These are phyloP conservation scores for Tetragonia tetragonoides DNA, from an alignment of 148 eudicot genomes.

Conservation along the genomic window DNA sequence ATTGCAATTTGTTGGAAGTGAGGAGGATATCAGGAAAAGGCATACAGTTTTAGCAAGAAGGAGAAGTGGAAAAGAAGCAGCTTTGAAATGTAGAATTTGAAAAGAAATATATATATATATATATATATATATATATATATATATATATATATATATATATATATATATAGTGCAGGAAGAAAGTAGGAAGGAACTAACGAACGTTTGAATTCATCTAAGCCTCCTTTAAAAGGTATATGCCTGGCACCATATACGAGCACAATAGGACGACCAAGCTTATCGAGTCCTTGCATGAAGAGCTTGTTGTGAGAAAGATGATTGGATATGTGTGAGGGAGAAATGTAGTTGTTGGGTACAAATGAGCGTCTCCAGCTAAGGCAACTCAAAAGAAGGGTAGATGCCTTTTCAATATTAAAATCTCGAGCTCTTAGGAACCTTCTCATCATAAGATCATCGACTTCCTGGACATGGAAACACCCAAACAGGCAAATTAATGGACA, in stretches of 20 bases:
- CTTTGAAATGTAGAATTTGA: not conserved
- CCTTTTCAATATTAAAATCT: conserved; percentile 58
- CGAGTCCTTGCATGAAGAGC: conserved; percentile 59
- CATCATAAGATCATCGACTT: conserved; percentile 50
- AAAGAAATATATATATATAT: no score
- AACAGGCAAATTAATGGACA: not conserved
- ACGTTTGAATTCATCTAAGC: conserved; percentile 62
- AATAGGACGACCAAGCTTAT: conserved; percentile 55
- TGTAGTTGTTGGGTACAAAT: conserved; percentile 53
- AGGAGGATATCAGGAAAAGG: no score
- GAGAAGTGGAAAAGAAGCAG: not conserved
- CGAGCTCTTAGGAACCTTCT: conserved; percentile 71
- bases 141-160: no score
- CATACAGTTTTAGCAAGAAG: no score
- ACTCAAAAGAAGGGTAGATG: conserved; percentile 43
- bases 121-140: no score
- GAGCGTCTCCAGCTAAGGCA: conserved; percentile 57
- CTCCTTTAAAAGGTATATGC: conserved; percentile 36
- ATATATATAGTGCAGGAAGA: not conserved
- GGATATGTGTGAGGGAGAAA: conserved; percentile 51
- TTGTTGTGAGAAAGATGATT: conserved; percentile 49
- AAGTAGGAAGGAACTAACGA: conserved; percentile 13
- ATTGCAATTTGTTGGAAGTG: no score
- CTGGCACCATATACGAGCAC: conserved; percentile 44
- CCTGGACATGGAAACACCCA: conserved; percentile 24